A percentile compares a stretch with the other conserved stretches of the same genome.
Evolutionary conservation across 2,329 filamentous ascomycete species (phyloP).

Genomic region (Talaromyces sp.): DNA sequence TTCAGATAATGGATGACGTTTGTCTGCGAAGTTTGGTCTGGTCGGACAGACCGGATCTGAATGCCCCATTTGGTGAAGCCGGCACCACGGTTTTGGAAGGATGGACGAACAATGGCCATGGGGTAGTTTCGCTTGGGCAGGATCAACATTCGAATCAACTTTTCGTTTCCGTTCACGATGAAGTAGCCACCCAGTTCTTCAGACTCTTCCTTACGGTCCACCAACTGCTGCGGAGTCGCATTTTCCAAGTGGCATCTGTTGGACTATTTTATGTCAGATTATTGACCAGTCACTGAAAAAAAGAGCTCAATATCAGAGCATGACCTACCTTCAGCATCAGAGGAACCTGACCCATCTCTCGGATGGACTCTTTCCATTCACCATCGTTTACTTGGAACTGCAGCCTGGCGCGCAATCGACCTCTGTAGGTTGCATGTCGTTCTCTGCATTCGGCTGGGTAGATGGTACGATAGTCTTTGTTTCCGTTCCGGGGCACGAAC

Average conservation of each 20-base stretch:
- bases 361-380: constrained; percentile 72
- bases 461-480: constrained; percentile 58
- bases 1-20: constrained; percentile 94
- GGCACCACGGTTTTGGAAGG: constrained; percentile 80
- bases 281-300: neutral
- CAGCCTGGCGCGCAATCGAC: constrained; percentile 74
- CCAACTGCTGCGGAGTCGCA: constrained; percentile 74
- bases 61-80: constrained; percentile 88
- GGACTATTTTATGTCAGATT: constrained; percentile 49
- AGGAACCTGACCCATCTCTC: constrained; percentile 83
- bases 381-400: constrained; percentile 85
- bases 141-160: constrained; percentile 87
- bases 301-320: neutral
- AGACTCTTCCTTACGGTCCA: constrained; percentile 85
- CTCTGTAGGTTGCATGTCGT: constrained; percentile 84
- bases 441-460: constrained; percentile 91
- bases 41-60: constrained; percentile 83
- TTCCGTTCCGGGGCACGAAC: constrained; percentile 60
- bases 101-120: constrained; percentile 86
- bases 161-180: constrained; percentile 95
- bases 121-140: constrained; percentile 90
- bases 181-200: constrained; percentile 97
- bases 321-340: constrained; percentile 79
- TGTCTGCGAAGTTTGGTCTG: constrained; percentile 97
- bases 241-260: constrained; percentile 87